Base-by-base conservation (phyloP, 371 early-diverging fungal species). In the Mucor ambiguus region DNA sequence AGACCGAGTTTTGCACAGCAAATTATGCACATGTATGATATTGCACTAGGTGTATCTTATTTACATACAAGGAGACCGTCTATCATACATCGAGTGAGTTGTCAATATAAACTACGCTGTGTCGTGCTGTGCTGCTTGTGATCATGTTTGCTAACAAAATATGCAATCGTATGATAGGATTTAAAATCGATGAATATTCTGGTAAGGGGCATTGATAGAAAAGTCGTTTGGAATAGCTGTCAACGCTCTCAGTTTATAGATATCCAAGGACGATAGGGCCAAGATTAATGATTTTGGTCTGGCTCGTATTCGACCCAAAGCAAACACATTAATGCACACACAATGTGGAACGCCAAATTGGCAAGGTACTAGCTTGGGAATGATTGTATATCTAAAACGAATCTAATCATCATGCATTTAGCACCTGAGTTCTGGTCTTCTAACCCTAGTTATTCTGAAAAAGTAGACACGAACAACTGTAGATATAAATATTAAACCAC, bases 111-210 rank as follows among this genome's bases (percentile, higher is more conserved):
- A n/a, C n/a, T n/a, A n/a, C n/a, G n/a, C 30, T 30, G 30, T 5
- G 30, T 4, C 16, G 14, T 29, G 41, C 41, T 16, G 41, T 10
- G 37, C 12, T 35, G 41, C 41, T 41, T 41, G 41, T 41, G 18
- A 18, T 41, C 41, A 41, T 29, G 29, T 12, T 30, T 56, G 3
- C 29, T 56, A 33, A 7, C 9, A n/a, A 30, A 1, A 55, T 16
- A 29, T 6, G 33, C 30, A 12, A 56, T n/a, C 20, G 18, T 3
- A n/a, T 20, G 16, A 32, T 49, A 75, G 74, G 96, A 95, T 69
- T 80, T 95, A 48, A 95, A 95, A 76, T 94, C 95, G 14, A 90
- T 91, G 89, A 96, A 92, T 63, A 88, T 92, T 29, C 69, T 92
- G 68, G 90, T 89, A 74, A 56, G 16, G 29, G 12, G 11, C n/a